Base-by-base conservation (phyloP, 306 rosid species). In the Malus domestica region DNA sequence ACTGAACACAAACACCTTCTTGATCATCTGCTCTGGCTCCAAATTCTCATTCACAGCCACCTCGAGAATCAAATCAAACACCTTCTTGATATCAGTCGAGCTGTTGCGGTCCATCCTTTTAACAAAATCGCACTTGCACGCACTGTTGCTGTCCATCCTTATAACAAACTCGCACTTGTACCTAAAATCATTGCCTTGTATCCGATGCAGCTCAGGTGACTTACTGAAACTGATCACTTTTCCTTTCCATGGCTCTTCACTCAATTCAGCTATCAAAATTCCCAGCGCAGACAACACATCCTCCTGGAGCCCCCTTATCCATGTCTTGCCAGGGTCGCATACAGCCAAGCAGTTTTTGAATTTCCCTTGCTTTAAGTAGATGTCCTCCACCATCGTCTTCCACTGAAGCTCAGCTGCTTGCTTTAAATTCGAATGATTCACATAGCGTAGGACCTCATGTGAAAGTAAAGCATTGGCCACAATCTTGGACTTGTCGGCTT, bases 381-480 rank as follows among this genome's bases (percentile, higher is more conserved):
- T 15, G 51, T 87, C 90, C 9, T 86, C 84, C 64, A 90, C 89
- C 84, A 88, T 85, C 72, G 90, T 83, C 73, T 80, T 80, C 91
- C 96, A 90, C 27, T 88, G 96, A 38, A 85, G 80, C 79, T 88
- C 90, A 4, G 91, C 90, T 15, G 88, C 89, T 59, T 75, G 60
- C 2, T 80, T 84, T 2, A 79, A 87, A 62, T 68, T 85, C 6
- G 1, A 67, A 13, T 77, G 30, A 5, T 42, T 22, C 19, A 86
- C 45, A 4, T 80, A 82, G 2, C 0, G 11, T 5, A 86, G 63
- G 54, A 88, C 85, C 75, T 90, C 81, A 27, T 88, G 87, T 0
- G 90, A 89, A 76, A 86, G 90, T 76, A 90, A 73, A 4, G 96
- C 90, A 12, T 89, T 89, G 0, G 88, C 89, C 0, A 88, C 83